Evolutionary conservation across 2,329 filamentous ascomycete genomes (phyloP).

Genomic region (Ophiostoma quercus): DNA sequence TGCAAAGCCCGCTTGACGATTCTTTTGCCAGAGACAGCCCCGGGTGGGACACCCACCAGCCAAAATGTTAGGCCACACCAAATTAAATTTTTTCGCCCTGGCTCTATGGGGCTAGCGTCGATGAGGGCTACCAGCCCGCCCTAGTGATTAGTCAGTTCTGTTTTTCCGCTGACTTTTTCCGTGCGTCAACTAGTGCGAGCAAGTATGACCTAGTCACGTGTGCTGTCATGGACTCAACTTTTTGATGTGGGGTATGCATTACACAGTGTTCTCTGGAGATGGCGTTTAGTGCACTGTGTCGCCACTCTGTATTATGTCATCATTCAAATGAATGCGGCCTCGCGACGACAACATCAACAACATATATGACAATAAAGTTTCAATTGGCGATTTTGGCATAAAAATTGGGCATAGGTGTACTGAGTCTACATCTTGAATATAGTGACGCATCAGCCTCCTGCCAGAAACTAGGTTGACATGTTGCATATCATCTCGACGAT

Average conservation of each 20-base stretch:
- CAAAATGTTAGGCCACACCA: slow-evolving; percentile 23
- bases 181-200: not conserved
- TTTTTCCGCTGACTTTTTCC: slow-evolving; percentile 16
- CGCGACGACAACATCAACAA: no score
- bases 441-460: no score
- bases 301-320: not conserved
- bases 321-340: no score
- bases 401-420: no score
- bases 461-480: no score
- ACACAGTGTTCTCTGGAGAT: not conserved
- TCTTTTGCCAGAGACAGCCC: slow-evolving; percentile 22
- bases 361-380: no score
- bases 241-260: not conserved
- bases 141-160: slow-evolving; percentile 17
- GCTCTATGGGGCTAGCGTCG: slow-evolving; percentile 7
- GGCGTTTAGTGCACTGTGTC: not conserved
- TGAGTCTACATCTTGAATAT: no score
- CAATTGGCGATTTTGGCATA: no score
- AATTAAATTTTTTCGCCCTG: slow-evolving; percentile 26
- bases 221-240: not conserved
- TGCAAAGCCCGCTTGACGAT: slow-evolving; percentile 22
- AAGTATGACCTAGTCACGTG: not conserved
- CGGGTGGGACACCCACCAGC: slow-evolving; percentile 19
- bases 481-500: no score
- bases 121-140: slow-evolving; percentile 27